Conservation (phyloP, 1,139 yeast species). For the Hyphopichia pseudoburtonii region DNA sequence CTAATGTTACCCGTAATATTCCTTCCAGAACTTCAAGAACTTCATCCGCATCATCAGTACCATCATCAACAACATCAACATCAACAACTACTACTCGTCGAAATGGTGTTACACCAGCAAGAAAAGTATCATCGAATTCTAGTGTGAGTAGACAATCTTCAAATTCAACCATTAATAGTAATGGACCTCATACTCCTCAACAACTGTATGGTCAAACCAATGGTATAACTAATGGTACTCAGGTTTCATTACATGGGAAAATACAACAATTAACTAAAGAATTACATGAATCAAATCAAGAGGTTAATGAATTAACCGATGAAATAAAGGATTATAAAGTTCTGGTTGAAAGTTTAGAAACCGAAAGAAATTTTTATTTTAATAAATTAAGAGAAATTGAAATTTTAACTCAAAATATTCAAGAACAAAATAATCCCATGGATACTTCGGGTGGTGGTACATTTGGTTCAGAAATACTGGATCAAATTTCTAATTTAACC, state of each 20-base stretch:
- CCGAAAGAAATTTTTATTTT: constrained; percentile 87
- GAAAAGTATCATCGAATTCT: constrained; percentile 8
- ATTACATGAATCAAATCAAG: constrained; percentile 25
- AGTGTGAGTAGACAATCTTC: constrained; percentile 6
- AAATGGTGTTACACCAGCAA: constrained; percentile 2
- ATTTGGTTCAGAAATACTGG: constrained; percentile 26
- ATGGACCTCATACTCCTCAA: constrained; percentile 5
- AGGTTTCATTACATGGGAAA: constrained; percentile 14
- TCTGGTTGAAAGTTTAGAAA: constrained; percentile 59
- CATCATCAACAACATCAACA: constrained; percentile 7
- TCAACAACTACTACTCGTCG: constrained; percentile 9
- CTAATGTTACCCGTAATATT: constrained; percentile 1
- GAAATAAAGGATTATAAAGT: constrained; percentile 55
- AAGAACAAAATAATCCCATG: constrained; percentile 28
- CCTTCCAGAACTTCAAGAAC: constrained; percentile 5
- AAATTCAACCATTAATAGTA: constrained; percentile 10
- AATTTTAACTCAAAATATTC: constrained; percentile 67
- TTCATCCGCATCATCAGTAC: constrained; percentile 3
- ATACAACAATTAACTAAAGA: constrained; percentile 18
- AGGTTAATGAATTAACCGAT: constrained; percentile 40
- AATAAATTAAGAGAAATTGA: constrained; percentile 88
- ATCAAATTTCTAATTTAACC: constrained; percentile 28
- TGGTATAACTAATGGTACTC: constrained; percentile 2
- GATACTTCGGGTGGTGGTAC: constrained; percentile 9
- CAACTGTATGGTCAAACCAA: constrained; percentile 8